Evolutionary conservation across 2,329 filamentous ascomycete genomes (phyloP), one percentile per base, ranked within the genome.

Genomic region (Cyclaneusma minus): DNA sequence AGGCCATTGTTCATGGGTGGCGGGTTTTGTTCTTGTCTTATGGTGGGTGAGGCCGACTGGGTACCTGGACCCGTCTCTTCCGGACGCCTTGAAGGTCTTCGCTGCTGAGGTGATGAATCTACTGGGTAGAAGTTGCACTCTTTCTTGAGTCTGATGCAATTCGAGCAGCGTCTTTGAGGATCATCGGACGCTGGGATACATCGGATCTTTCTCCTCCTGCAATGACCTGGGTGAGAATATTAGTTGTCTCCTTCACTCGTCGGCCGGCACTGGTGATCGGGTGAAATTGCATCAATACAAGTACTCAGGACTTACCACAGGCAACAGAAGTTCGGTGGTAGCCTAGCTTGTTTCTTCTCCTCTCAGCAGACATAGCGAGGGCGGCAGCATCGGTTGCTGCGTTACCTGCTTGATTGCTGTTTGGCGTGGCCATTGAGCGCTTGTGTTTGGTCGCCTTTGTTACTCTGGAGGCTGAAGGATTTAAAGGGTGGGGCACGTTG

Each of bases 271-370:
- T n/a, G n/a, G n/a, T n/a, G n/a, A n/a, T n/a, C n/a, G n/a, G n/a
- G n/a, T n/a, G n/a, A n/a, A n/a, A n/a, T n/a, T n/a, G 6, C 11
- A 14, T 14, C 24, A 27, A 20, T 23, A 20, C 8, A 23, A 23
- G 25, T 17, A 16, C 21, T 22, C 4, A 33, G 21, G 30, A 72
- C 85, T 69, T 67, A 95, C 87, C 79, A 59, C 87, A 95, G 40
- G 87, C 89, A 41, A 94, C 82, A 22, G 85, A 91, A 18, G 84
- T 93, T 45, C 87, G 72, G 56, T 94, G 87, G 49, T 95, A 95
- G 20, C 87, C 87, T 34, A 95, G 64, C 54, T 92, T 94, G 52
- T 93, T 94, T 46, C 85, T 72, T 46, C 72, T 69, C 48, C 78
- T 79, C 40, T 78, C 68, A 18, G 66, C 62, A 20, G 49, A 47